Percentiles rank a stretch among this genome's conserved stretches.
phyloP scores from a whole-genome alignment of 2,329 filamentous ascomycete species.

The Stenocarpella maydis region DNA sequence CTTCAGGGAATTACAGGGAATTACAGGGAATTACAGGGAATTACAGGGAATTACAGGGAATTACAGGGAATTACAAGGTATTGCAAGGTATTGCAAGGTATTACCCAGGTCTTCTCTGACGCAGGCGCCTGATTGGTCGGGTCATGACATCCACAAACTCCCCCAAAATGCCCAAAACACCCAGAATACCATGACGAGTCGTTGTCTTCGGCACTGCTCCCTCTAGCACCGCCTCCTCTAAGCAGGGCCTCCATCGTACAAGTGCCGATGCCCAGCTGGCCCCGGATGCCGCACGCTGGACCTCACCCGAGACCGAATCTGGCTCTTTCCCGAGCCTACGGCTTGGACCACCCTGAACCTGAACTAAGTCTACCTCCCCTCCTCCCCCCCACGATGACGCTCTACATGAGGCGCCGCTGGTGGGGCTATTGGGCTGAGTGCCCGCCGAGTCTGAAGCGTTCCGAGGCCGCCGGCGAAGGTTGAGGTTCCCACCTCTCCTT shows the following conservation, averaged over 20 bases:
- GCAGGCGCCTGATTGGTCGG: too few species aligned
- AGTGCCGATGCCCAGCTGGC: too few species aligned
- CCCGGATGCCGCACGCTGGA: neutral
- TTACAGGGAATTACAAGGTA: too few species aligned
- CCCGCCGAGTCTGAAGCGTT: neutral
- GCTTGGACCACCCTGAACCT: neutral
- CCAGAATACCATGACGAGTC: neutral
- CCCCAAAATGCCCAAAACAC: too few species aligned
- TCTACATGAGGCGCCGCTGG: neutral
- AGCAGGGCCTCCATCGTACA: too few species aligned
- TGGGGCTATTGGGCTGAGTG: constrained; percentile 1
- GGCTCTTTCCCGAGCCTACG: neutral
- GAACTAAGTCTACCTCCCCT: neutral
- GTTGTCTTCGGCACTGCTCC: neutral
- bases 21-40: too few species aligned
- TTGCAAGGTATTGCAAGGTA: too few species aligned
- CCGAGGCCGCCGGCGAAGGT: constrained; percentile 9
- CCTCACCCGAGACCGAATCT: neutral
- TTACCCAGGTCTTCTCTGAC: neutral
- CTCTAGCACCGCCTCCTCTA: neutral
- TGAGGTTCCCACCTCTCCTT: neutral
- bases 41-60: too few species aligned
- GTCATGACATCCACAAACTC: too few species aligned
- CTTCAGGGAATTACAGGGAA: too few species aligned
- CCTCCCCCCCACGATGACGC: constrained; percentile 22